Percentiles rank a stretch among this genome's conserved stretches.
Evolutionary conservation across 2,329 filamentous ascomycete genomes (phyloP).

Genomic region (Penicillium sp.): DNA sequence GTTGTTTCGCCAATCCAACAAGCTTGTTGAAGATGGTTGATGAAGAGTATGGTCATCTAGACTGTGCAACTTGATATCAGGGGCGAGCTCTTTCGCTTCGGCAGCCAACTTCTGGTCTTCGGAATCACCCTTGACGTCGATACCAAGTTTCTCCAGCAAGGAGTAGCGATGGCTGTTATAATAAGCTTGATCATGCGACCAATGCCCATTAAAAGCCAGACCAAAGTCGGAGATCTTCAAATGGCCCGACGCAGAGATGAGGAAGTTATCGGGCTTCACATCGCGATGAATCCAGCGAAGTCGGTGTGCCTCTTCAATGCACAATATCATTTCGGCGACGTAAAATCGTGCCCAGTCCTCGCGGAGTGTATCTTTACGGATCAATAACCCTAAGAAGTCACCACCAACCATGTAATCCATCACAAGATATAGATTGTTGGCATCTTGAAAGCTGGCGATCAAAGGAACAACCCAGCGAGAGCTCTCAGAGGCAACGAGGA

Average conservation of each 20-base stretch:
- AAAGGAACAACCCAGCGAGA: slow-evolving; percentile 85
- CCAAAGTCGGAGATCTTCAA: slow-evolving; percentile 95
- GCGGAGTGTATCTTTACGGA: slow-evolving; percentile 72
- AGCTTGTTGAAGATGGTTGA: slow-evolving; percentile 36
- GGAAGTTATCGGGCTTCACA: slow-evolving; percentile 94
- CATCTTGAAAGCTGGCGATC: slow-evolving; percentile 80
- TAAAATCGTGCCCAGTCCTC: slow-evolving; percentile 78
- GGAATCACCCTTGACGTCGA: slow-evolving; percentile 64
- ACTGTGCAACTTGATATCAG: slow-evolving; percentile 13
- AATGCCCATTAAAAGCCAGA: slow-evolving; percentile 87
- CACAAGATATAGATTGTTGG: slow-evolving; percentile 74
- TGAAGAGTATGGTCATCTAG: slow-evolving; percentile 30
- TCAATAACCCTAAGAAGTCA: slow-evolving; percentile 78
- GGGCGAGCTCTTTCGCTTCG: slow-evolving; percentile 18
- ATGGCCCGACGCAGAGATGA: slow-evolving; percentile 79
- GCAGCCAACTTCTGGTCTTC: slow-evolving; percentile 55
- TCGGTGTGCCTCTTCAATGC: slow-evolving; percentile 82
- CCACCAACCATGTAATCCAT: slow-evolving; percentile 99
- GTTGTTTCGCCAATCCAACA: slow-evolving; percentile 63
- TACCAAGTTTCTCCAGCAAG: slow-evolving; percentile 65
- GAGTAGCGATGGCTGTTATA: slow-evolving; percentile 75
- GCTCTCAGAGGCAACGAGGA: slow-evolving; percentile 78
- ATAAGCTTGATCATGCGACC: slow-evolving; percentile 82
- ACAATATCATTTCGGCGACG: slow-evolving; percentile 89
- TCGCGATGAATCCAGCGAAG: slow-evolving; percentile 89